These are phyloP conservation scores for Magnolia officinalis DNA, from an alignment of 164 flowering plant species.

Conservation along the genomic window DNA sequence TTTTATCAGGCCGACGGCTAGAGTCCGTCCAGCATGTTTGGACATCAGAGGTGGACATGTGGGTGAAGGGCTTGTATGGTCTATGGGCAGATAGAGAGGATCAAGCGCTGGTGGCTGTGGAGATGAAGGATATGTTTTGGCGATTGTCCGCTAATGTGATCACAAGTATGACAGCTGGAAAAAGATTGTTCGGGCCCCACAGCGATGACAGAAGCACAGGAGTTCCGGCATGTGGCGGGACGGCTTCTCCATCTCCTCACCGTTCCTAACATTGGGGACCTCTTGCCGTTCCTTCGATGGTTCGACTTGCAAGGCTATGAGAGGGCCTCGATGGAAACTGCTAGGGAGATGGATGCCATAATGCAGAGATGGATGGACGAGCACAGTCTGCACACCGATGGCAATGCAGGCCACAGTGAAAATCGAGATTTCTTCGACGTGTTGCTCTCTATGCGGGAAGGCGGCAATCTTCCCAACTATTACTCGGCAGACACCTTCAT, in stretches of 20 bases:
- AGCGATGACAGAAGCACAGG: not conserved
- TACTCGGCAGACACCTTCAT: not conserved
- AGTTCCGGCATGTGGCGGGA: not conserved
- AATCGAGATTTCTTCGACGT: slow-evolving; percentile 6
- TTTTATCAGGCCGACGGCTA: no score
- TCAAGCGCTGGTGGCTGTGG: not conserved
- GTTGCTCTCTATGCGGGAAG: not conserved
- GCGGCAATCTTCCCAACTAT: not conserved
- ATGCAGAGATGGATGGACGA: slow-evolving; percentile 8
- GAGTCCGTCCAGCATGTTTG: no score
- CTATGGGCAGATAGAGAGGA: no score
- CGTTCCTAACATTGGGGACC: not conserved
- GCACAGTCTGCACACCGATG: no score
- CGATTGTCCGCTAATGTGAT: not conserved
- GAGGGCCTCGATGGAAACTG: not conserved
- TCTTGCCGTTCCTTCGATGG: slow-evolving; percentile 5
- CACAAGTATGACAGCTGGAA: not conserved
- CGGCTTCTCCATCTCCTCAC: not conserved
- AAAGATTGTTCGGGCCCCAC: not conserved
- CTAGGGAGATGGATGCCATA: slow-evolving; percentile 1
- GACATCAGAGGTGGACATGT: no score
- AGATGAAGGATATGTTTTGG: slow-evolving; percentile 1
- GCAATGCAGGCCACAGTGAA: no score
- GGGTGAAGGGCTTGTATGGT: no score
- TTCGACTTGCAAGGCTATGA: slow-evolving; percentile 2